Evolutionary conservation across 257 asterid species (phyloP), one percentile per base, ranked within the genome.

Genomic region (Coffea canephora): DNA sequence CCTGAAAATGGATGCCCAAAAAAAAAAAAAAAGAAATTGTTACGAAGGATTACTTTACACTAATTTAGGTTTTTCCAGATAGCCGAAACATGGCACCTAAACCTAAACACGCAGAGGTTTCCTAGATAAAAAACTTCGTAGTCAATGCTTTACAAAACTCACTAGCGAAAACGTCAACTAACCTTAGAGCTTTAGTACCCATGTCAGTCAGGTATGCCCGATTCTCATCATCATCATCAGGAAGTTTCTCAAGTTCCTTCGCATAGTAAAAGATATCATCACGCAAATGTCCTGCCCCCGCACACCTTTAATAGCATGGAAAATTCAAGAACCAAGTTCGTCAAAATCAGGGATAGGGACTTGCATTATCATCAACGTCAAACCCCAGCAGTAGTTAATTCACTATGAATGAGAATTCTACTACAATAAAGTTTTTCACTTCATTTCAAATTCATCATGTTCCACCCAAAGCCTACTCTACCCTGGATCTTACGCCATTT

Each of bases 271-370:
- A 85, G 80, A 92, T 95, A 85, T 95, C 99, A 67, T 92, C 97
- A 82, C 94, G 89, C 83, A 93, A 83, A 88, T 95, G 97, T 75
- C 99, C 98, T 71, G 99, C 98, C 82, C 99, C 98, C 57, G 97
- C 91, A 88, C 99, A 92, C 91, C 98, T 95, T 69, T 69, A 77
- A 62, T 80, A 79, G 72, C 68, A 76, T 80, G 77, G 75, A 18
- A 36, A 62, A 39, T 70, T n/a, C 74, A 55, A 84, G 74, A 54
- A 9, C 23, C 21, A n/a, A 59, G 55, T 34, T 48, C 43, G 74
- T 72, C 46, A 78, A 70, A 71, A 36, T 74, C 10, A 72, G 12
- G 11, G 73, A 36, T 8, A 19, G 14, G 12, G 49, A 52, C n/a
- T 52, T 52, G 21, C 65, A 59, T 50, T 27, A 23, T 71, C 15